Evolutionary conservation across 352 stramenopile species (phyloP).

Genomic region (Globisporangium spiculum): DNA sequence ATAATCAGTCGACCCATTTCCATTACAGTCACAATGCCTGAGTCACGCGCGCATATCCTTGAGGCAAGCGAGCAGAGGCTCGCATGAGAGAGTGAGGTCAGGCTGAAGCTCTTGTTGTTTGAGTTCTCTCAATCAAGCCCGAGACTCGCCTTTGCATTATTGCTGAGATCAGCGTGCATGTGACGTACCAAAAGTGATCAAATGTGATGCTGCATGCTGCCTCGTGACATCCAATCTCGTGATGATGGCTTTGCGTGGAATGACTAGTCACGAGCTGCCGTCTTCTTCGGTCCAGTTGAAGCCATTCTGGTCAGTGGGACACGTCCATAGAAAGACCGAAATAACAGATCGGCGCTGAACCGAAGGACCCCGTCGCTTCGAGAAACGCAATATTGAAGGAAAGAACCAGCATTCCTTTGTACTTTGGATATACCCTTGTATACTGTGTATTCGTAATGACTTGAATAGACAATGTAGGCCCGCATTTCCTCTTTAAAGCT

Average conservation of each 20-base stretch:
- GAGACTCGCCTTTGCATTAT: neutral
- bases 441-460: neutral
- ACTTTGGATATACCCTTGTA: neutral
- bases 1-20: neutral
- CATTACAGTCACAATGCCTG: neutral
- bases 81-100: neutral
- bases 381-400: neutral
- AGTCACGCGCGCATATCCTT: neutral
- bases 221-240: neutral
- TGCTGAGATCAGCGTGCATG: no score
- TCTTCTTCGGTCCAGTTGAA: constrained; percentile 17
- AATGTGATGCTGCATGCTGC: neutral
- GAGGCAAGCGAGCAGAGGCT: neutral
- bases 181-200: neutral
- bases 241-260: neutral
- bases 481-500: neutral
- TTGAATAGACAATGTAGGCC: no score
- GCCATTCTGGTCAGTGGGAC: constrained; percentile 12
- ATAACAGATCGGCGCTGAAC: constrained; percentile 9
- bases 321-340: neutral
- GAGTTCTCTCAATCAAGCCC: neutral
- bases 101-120: neutral
- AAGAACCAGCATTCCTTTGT: neutral
- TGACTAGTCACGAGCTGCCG: neutral
- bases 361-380: neutral